phyloP scores from a whole-genome alignment of 2,329 filamentous ascomycete genomes.

The Corynespora cassiicola region DNA sequence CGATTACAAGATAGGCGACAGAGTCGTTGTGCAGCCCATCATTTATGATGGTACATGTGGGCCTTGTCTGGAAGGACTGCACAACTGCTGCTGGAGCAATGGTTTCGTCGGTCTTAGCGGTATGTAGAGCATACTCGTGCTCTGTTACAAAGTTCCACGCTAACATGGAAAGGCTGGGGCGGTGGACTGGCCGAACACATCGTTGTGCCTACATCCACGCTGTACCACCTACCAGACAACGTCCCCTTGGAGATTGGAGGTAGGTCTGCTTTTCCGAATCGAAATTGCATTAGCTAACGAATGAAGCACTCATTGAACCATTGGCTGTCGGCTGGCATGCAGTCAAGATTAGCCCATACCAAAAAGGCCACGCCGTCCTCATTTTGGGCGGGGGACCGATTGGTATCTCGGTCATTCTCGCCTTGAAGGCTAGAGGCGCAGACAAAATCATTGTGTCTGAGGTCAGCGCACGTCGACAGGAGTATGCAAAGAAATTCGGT shows the following conservation, averaged over 20 bases:
- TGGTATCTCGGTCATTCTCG: slow-evolving; percentile 58
- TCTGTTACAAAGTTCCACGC: slow-evolving; percentile 4
- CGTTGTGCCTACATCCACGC: slow-evolving; percentile 54
- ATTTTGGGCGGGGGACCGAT: slow-evolving; percentile 62
- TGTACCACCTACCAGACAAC: slow-evolving; percentile 58
- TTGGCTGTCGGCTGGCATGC: slow-evolving; percentile 64
- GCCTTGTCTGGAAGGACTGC: slow-evolving; percentile 58
- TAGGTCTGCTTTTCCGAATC: slow-evolving; percentile 11
- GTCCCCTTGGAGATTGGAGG: slow-evolving; percentile 59
- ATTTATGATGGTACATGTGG: slow-evolving; percentile 62
- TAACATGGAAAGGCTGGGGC: slow-evolving; percentile 50
- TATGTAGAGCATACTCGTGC: slow-evolving; percentile 13
- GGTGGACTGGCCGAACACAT: slow-evolving; percentile 60
- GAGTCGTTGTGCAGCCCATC: slow-evolving; percentile 60
- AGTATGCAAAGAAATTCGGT: slow-evolving; percentile 59
- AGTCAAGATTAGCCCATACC: slow-evolving; percentile 58
- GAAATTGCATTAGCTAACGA: slow-evolving; percentile 1
- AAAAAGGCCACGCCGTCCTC: slow-evolving; percentile 53
- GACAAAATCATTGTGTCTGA: slow-evolving; percentile 62
- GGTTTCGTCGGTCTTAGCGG: slow-evolving; percentile 61
- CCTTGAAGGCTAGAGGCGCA: slow-evolving; percentile 51
- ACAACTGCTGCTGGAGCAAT: slow-evolving; percentile 62
- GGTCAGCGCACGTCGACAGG: slow-evolving; percentile 54
- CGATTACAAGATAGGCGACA: slow-evolving; percentile 56
- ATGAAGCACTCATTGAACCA: slow-evolving; percentile 58